A percentile compares a stretch with the other conserved stretches of the same genome.
phyloP scores from a whole-genome alignment of 768 basidiomycete species.

The Tremella mesenterica region DNA sequence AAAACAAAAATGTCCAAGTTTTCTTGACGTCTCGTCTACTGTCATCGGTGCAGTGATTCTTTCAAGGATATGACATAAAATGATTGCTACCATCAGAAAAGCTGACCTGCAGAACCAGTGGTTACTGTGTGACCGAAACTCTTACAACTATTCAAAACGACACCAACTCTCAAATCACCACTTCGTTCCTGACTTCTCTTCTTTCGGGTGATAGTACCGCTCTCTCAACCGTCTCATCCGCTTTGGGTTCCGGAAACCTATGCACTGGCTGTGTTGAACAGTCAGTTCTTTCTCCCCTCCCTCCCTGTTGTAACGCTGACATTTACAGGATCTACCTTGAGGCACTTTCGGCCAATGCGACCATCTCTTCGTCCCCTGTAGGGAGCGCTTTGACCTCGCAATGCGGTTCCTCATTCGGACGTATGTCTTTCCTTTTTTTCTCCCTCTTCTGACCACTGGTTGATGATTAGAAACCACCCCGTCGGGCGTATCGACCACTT shows the following conservation, averaged over 20 bases:
- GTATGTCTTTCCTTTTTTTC: slow-evolving; percentile 15
- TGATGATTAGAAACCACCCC: slow-evolving; percentile 1
- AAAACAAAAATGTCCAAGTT: not conserved
- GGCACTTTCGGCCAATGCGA: slow-evolving; percentile 24
- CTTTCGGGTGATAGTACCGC: slow-evolving; percentile 19
- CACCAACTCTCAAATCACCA: slow-evolving; percentile 25
- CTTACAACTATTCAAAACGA: slow-evolving; percentile 35
- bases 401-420: slow-evolving; percentile 33
- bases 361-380: slow-evolving; percentile 19
- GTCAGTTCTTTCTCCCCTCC: slow-evolving; percentile 13
- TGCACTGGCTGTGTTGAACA: slow-evolving; percentile 43
- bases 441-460: not conserved
- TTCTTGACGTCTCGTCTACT: too few relatives aligned
- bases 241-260: slow-evolving; percentile 24
- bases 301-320: slow-evolving; percentile 1
- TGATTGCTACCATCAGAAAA: too few relatives aligned
- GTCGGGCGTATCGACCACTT: slow-evolving; percentile 11
- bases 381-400: slow-evolving; percentile 25
- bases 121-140: slow-evolving; percentile 40
- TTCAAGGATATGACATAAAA: too few relatives aligned
- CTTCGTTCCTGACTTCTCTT: slow-evolving; percentile 28
- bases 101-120: slow-evolving; percentile 27
- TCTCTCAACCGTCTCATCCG: slow-evolving; percentile 7
- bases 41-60: too few relatives aligned
- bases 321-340: slow-evolving; percentile 36